Evolutionary conservation across 2,329 filamentous ascomycete species (phyloP), one percentile per base, ranked within the genome.

Genomic region (Colletotrichum musicola): DNA sequence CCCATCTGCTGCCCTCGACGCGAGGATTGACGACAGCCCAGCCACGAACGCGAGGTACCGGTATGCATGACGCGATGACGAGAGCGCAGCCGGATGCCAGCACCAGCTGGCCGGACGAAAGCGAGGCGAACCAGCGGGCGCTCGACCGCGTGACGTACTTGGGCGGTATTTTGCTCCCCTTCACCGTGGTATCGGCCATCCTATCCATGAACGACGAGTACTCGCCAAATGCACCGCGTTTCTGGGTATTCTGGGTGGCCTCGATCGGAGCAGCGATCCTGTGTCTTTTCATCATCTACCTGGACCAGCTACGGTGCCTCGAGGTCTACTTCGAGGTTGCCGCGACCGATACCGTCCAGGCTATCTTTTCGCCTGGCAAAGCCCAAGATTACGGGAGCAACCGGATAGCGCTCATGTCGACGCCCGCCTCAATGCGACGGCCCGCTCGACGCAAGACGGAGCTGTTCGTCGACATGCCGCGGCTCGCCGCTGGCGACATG

Each of bases 181-280:
- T 86, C 18, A 83, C 82, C 4, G 78, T 86, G 14, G 81, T 86
- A 4, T 82, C 84, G 0, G 79, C 82, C 13, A 78, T 86, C 9
- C 76, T 86, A 14, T 82, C 82, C 14, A 86, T 86, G 75, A 79
- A 81, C 30, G 82, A 81, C 7, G 74, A 78, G 1, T 86, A 81
- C 71, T 80, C 79, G 0, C 84, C 85, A 0, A 78, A 76, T n/a
- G 78, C 78, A 0, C 38, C 70, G 16, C 74, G 74, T 18, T 86
- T 86, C 74, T 86, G 79, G 78, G 78, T 86, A 0, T 86, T 85
- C 67, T 86, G 85, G 85, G 79, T 80, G 1, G 77, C 78, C 3
- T 78, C 81, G 3, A 72, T 81, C 0, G 78, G 83, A 4, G 77
- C 82, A 1, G 77, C 79, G 2, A 63, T 81, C 14, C 9, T 82